Evolutionary conservation across 2,329 filamentous ascomycete genomes (phyloP).

Genomic region (Trichoderma koningii): DNA sequence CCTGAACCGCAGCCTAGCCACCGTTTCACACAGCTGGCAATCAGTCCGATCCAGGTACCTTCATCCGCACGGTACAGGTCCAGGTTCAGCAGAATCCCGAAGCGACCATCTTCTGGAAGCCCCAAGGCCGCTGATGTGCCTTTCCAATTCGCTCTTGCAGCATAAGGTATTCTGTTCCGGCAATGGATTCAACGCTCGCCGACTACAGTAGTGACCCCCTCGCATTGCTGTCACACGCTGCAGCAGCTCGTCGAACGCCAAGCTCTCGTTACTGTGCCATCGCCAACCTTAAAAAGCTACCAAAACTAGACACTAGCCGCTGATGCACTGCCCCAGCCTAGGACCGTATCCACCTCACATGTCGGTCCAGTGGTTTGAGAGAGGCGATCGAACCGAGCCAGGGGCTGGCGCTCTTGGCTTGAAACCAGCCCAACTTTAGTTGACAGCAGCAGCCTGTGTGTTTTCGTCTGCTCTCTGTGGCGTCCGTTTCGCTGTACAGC

Average conservation of each 20-base stretch:
- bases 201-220: too few species aligned
- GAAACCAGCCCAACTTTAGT: constrained; percentile 4
- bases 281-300: constrained; percentile 8
- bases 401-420: constrained; percentile 19
- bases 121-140: not conserved
- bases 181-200: not conserved
- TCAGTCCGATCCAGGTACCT: too few species aligned
- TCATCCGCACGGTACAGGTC: too few species aligned
- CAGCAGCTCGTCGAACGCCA: constrained; percentile 11
- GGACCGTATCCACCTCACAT: constrained; percentile 18
- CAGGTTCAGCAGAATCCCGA: not conserved
- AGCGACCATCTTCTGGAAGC: not conserved
- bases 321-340: constrained; percentile 23
- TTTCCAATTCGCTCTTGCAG: not conserved
- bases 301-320: constrained; percentile 22
- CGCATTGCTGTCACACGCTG: constrained; percentile 9
- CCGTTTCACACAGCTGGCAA: too few species aligned
- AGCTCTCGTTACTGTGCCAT: not conserved
- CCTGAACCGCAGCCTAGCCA: too few species aligned
- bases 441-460: not conserved
- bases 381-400: constrained; percentile 1
- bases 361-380: constrained; percentile 22
- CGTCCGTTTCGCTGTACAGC: not conserved
- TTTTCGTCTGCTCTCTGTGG: not conserved
- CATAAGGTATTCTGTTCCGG: not conserved